Evolutionary conservation across 164 flowering plant genomes (phyloP), one percentile per base, ranked within the genome.

Genomic region (Nymphaea colorata): DNA sequence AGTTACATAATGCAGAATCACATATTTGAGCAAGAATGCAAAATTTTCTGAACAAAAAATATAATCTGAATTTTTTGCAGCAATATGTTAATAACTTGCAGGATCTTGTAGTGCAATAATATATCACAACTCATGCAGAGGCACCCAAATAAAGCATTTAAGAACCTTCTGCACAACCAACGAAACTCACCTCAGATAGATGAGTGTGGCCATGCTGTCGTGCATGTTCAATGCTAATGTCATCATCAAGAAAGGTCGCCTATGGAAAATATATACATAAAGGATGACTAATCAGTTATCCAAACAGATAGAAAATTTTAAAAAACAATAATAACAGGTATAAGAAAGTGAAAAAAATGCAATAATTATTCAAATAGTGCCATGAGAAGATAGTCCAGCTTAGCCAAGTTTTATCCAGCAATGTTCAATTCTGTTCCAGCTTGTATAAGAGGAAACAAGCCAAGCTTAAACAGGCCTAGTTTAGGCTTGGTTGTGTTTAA

Each of bases 161-260:
- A 6, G 12, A 47, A 7, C 55, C 55, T 47, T 6, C 7, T 45
- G 11, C 53, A 0, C 5, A 10, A 5, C 11, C 53, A 6, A 47
- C 11, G 2, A 47, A 47, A 64, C 64, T 47, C 67, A 88, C 99
- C 96, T 94, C 98, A 72, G 69, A 80, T 68, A 94, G 64, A 78
- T 94, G 99, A 69, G 90, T 88, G 72, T 94, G 99, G 41, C 99
- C 99, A 76, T 79, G 96, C 69, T 87, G 74, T 61, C 87, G 81
- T 67, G 98, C 96, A 77, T 94, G 93, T 70, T 94, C 98, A 66
- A 88, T 75, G 77, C 94, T 86, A 71, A 73, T 55, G 4, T 67
- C 82, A 64, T 87, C 91, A 80, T 91, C 93, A 64, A 93, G 79
- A 74, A 89, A 93, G 68, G 98, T 93, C 64, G 96, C 95, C 98